Percentiles rank a stretch among this genome's conserved stretches.
Evolutionary conservation across 148 eudicot genomes (phyloP).

Genomic region (Chenopodium berlandieri): DNA sequence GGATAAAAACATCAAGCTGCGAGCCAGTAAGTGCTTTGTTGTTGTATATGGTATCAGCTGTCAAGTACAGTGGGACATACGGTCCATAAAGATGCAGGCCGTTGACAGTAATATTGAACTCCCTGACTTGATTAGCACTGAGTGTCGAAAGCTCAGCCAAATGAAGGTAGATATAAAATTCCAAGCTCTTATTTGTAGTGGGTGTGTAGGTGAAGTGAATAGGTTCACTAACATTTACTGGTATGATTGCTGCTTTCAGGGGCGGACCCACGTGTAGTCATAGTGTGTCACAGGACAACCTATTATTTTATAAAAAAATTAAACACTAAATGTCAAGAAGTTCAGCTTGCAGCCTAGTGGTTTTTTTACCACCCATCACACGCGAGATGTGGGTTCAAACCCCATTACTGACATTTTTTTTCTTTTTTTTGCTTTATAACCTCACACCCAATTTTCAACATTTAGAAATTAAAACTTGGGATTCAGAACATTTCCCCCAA

Average conservation of each 20-base stretch:
- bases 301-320: no score
- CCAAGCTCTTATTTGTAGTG: not conserved
- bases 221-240: not conserved
- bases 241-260: conserved; percentile 31
- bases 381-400: no score
- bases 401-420: no score
- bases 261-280: no score
- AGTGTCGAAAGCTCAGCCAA: conserved; percentile 38
- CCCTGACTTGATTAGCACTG: conserved; percentile 21
- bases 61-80: conserved; percentile 20
- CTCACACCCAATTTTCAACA: no score
- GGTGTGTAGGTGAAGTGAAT: conserved; percentile 3
- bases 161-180: conserved; percentile 34
- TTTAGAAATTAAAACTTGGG: no score
- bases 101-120: conserved; percentile 33
- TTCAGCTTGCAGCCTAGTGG: no score
- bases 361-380: no score
- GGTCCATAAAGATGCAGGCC: conserved; percentile 2
- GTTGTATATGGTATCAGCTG: conserved; percentile 6
- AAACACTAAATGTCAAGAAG: no score
- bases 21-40: not conserved
- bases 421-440: no score
- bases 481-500: no score
- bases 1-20: not conserved
- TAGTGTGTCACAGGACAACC: no score